A percentile compares a stretch with the other conserved stretches of the same genome.
Conservation (phyloP, 176 grass and related monocot species). For the Triticum aestivum region IWGSC_CS_RefSeq_v2.1 NC_057807.1:75575408-75575907, state of each 20-base stretch:
- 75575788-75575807: constrained; percentile 30
- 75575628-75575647: background rate
- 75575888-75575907: background rate
- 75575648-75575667: background rate
- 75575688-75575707: constrained; percentile 1
- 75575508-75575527: background rate
- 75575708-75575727: constrained; percentile 42
- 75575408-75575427: background rate
- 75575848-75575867: constrained; percentile 1
- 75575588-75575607: background rate
- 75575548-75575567: background rate
- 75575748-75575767: constrained; percentile 28
- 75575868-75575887: background rate
- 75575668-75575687: background rate
- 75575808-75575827: constrained; percentile 46
- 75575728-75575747: constrained; percentile 43
- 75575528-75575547: background rate
- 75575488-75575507: background rate
- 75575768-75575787: background rate
- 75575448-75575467: background rate
- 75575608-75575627: background rate
- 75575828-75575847: constrained; percentile 11
- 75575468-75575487: background rate
- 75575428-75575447: background rate
- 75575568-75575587: background rate